Evolutionary conservation across 306 rosid species (phyloP), one percentile per base, ranked within the genome.

Genomic region (Cicer judaicum): DNA sequence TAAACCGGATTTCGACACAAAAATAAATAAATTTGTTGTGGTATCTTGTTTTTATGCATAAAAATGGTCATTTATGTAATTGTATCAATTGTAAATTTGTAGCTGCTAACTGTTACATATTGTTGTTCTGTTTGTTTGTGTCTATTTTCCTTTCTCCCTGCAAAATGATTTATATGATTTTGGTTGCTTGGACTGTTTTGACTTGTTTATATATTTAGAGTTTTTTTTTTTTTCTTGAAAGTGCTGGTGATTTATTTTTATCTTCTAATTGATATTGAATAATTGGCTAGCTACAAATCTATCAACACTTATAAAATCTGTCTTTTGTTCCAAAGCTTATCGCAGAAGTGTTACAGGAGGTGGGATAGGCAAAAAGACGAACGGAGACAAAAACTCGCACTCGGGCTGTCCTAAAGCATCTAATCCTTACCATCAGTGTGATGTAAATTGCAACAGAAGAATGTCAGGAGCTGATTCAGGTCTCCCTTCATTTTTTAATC

Each of bases 371-470:
- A 88, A 78, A 78, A 88, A 79, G 82, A 56, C n/a, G 75, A 81
- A 75, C 42, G 88, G 68, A 46, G 88, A 77, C 49, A 89, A 83
- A 70, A 83, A 68, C 50, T 64, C 60, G 12, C 53, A 66, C 24
- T 78, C 84, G 42, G 83, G 80, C 59, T 87, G 91, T 40, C 78
- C 84, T 68, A 88, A 85, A 84, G 88, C 92, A 21, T 87, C 91
- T 72, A 91, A 87, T 74, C 95, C 95, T 80, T 91, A 83, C 77
- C 88, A 89, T 85, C 67, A 13, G 18, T 89, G 94, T 70, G 72
- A 64, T 78, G 82, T 83, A 47, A 18, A 53, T 77, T 87, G 88
- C 86, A 3, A 40, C 53, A 86, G 80, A 81, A 71, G 73, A 75
- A 69, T 67, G 21, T 66, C 84, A 8, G 85, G 69, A 70, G 82